phyloP scores from a whole-genome alignment of 2,329 filamentous ascomycete species.

The Pestalotiopsis sp. region DNA sequence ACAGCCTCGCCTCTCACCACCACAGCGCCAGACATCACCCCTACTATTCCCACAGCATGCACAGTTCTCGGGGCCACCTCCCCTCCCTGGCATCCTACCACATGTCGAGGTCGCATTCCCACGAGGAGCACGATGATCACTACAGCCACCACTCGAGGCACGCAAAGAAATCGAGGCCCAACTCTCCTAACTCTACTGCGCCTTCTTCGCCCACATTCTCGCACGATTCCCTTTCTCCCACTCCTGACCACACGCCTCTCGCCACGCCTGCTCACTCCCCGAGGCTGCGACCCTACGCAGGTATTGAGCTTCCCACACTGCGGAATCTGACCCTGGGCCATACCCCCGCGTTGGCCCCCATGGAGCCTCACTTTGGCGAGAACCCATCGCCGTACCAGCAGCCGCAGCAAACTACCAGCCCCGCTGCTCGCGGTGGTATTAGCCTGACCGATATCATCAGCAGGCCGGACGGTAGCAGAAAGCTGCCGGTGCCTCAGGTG shows the following conservation, averaged over 20 bases:
- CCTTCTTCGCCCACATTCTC: constrained; percentile 96
- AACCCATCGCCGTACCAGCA: constrained; percentile 46
- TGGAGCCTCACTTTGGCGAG: constrained; percentile 53
- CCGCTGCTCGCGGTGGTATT: constrained; percentile 64
- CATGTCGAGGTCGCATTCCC: constrained; percentile 88
- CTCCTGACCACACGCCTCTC: constrained; percentile 97
- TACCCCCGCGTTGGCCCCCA: constrained; percentile 59
- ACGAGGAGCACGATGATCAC: constrained; percentile 80
- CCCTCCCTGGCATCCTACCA: constrained; percentile 86
- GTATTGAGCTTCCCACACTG: constrained; percentile 85
- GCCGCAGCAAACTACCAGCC: constrained; percentile 54
- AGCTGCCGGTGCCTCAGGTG: constrained; percentile 88
- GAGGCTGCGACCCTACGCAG: constrained; percentile 78
- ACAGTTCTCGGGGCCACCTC: constrained; percentile 62
- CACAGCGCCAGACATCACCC: constrained; percentile 54
- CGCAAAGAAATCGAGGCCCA: constrained; percentile 86
- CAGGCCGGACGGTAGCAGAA: constrained; percentile 82
- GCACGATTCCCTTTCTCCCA: constrained; percentile 92
- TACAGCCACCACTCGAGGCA: constrained; percentile 70
- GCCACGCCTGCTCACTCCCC: constrained; percentile 95
- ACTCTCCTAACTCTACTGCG: constrained; percentile 92
- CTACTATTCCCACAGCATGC: constrained; percentile 53
- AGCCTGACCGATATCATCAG: constrained; percentile 93
- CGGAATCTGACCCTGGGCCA: constrained; percentile 63
- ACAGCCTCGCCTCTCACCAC: constrained; percentile 40